Percentiles rank a stretch among this genome's conserved stretches.
These are phyloP conservation scores for Tylopilus cervinicoccineus DNA, from an alignment of 768 basidiomycete genomes.

Conservation along the genomic window DNA sequence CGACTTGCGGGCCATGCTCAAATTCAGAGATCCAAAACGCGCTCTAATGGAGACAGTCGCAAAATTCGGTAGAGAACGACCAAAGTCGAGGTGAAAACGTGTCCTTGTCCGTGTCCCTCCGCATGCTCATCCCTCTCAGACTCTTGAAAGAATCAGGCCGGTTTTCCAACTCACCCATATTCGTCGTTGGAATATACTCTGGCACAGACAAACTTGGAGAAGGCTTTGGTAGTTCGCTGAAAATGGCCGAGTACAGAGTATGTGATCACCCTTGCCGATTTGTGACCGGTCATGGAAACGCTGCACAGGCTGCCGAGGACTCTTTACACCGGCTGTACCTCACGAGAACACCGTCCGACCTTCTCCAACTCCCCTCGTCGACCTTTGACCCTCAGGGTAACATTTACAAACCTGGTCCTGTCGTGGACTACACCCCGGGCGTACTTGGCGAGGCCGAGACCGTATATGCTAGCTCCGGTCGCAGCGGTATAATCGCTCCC, in stretches of 20 bases:
- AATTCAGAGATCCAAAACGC: constrained; percentile 79
- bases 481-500: constrained; percentile 38
- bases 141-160: constrained; percentile 92
- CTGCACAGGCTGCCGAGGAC: constrained; percentile 74
- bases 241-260: constrained; percentile 94
- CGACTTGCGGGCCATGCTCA: constrained; percentile 75
- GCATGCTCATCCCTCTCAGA: constrained; percentile 35
- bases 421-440: constrained; percentile 49
- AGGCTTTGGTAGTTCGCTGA: constrained; percentile 87
- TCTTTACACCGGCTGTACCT: constrained; percentile 80
- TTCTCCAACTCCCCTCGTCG: constrained; percentile 65
- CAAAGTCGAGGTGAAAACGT: constrained; percentile 56
- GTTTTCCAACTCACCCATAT: constrained; percentile 84
- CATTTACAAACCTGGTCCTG: constrained; percentile 46
- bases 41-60: constrained; percentile 69
- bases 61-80: constrained; percentile 62
- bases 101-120: neutral
- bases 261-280: constrained; percentile 16
- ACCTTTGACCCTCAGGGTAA: constrained; percentile 64
- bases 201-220: constrained; percentile 85
- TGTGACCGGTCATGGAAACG: neutral
- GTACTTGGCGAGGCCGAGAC: constrained; percentile 61
- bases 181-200: constrained; percentile 92
- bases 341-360: constrained; percentile 66
- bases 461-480: constrained; percentile 65